Evolutionary conservation across 495 filamentous ascomycete species (phyloP).

Genomic region (Tuber aestivum): DNA sequence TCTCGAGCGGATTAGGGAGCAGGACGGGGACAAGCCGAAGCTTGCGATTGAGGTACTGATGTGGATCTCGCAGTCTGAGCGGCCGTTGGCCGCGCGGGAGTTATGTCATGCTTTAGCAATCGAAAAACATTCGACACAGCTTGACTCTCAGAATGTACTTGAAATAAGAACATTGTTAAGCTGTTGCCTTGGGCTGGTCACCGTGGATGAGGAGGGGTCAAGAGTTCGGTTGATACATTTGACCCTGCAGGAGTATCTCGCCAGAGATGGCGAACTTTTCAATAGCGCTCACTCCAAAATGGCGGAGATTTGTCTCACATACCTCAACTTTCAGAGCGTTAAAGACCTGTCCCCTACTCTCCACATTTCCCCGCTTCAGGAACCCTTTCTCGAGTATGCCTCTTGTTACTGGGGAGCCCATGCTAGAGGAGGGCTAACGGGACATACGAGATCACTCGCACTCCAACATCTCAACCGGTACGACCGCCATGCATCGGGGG

Average conservation of each 20-base stretch:
- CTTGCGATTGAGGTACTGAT: not conserved
- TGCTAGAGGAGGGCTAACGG: not conserved
- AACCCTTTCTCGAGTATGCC: not conserved
- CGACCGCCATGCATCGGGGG: not conserved
- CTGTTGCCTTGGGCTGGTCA: not conserved
- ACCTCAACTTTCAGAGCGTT: not conserved
- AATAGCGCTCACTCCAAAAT: not conserved
- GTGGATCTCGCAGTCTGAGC: not conserved
- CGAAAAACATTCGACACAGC: not conserved
- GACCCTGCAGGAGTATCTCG: not conserved
- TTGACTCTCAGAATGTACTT: not conserved
- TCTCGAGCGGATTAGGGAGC: not conserved
- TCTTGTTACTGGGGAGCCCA: not conserved
- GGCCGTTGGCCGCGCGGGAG: not conserved
- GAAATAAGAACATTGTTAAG: not conserved
- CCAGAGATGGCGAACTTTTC: not conserved
- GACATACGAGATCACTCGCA: not conserved
- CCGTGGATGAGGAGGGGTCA: not conserved
- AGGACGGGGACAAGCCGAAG: not conserved
- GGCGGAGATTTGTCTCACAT: not conserved
- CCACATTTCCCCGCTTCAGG: accelerated
- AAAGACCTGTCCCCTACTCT: not conserved
- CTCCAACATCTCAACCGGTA: not conserved
- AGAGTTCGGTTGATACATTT: not conserved
- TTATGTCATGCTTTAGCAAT: not conserved